Base-by-base conservation (phyloP, 129 eudicot species). In the Centrapalus pauciflorus region DNA sequence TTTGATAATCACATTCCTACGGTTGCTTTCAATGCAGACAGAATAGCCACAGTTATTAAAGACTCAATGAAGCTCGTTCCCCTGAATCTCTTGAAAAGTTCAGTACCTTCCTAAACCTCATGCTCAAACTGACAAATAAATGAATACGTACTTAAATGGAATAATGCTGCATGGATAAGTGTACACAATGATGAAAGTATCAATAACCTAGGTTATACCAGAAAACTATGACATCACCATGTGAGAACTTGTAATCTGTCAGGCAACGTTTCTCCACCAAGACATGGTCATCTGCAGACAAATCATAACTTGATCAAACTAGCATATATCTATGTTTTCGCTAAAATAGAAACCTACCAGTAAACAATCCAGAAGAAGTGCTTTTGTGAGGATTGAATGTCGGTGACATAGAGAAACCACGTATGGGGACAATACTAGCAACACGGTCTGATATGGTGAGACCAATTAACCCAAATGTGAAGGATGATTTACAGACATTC, bases 261-360 rank as follows among this genome's bases (percentile, higher is more conserved):
- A 89, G 85, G 82, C 97, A 94, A 35, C 71, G 60, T 71, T 94
- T 94, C 83, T 94, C 99, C 68, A 94, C 95, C 79, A 94, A 71
- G 30, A 84, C 95, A 57, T 57, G 78, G 69, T 94, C 99, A 82
- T 82, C 96, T 92, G 95, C 75, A 80, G 26, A 58, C 16, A 25
- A 58, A 48, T 25, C 43, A 25, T 3, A 26, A 38, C 67, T 29
- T 10, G 33, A 41, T 63, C 38, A 73, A 52, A 38, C 66, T 64
- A 37, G 34, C 57, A 73, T 54, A 72, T 26, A 34, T 27, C 2
- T 60, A 10, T 4, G 37, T 41, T 30, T 66, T 35, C 19, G n/a
- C 45, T 69, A 17, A 34, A 58, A 56, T 7, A 30, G 29, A 21
- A 74, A 66, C 43, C 25, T 75, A 86, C 87, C 87, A 4, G 71